Conservation (phyloP, 352 stramenopile species). For the Globisporangium echinulatum region DNA sequence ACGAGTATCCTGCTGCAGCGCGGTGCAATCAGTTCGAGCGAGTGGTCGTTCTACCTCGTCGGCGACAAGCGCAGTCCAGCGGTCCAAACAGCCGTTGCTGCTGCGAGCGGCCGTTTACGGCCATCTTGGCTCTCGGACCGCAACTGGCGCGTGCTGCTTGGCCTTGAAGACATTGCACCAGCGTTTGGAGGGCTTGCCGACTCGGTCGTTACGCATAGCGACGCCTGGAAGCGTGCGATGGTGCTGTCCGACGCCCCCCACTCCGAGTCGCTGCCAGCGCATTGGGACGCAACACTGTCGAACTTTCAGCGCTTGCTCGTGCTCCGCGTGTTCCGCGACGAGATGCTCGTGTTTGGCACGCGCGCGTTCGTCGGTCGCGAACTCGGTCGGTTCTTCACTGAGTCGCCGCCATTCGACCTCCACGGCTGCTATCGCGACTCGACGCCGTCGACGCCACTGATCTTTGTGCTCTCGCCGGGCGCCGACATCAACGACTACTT, state of each 20-base stretch:
- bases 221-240: conserved; percentile 76
- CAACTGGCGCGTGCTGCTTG: conserved; percentile 65
- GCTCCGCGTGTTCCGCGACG: conserved; percentile 83
- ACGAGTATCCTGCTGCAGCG: conserved; percentile 81
- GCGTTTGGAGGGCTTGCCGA: conserved; percentile 39
- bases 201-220: conserved; percentile 34
- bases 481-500: conserved; percentile 94
- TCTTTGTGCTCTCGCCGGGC: conserved; percentile 91
- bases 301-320: conserved; percentile 90
- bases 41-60: conserved; percentile 89
- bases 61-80: conserved; percentile 74
- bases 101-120: conserved; percentile 23
- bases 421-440: conserved; percentile 90
- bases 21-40: conserved; percentile 49
- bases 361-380: conserved; percentile 76
- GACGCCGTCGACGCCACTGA: conserved; percentile 87
- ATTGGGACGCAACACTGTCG: conserved; percentile 65
- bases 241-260: conserved; percentile 77
- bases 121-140: conserved; percentile 75
- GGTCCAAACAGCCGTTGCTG: conserved; percentile 28
- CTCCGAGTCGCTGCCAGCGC: conserved; percentile 49
- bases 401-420: conserved; percentile 91
- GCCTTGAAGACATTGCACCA: conserved; percentile 58
- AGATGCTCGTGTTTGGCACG: conserved; percentile 88
- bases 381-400: conserved; percentile 82